Evolutionary conservation across 2,329 filamentous ascomycete species (phyloP).

Genomic region (Penicillium sp.): DNA sequence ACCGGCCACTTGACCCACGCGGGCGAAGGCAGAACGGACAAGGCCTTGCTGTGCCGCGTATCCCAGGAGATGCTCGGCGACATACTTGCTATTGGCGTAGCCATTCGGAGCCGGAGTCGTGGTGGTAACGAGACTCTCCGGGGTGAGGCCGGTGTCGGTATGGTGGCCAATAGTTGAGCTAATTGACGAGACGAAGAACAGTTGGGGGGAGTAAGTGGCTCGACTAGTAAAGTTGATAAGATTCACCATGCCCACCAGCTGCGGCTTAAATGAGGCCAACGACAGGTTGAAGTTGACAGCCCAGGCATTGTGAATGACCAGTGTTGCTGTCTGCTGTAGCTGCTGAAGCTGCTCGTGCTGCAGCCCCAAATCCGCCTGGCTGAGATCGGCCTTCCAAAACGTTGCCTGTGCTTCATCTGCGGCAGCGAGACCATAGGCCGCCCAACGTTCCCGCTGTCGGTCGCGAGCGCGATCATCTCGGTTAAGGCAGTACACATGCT

Average conservation of each 20-base stretch:
- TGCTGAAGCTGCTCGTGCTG: neutral
- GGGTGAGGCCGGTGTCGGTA: neutral
- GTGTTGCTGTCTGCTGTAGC: neutral
- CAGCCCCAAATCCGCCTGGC: neutral
- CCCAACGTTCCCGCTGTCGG: neutral
- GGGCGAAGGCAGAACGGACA: conserved; percentile 13
- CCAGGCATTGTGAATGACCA: conserved; percentile 13
- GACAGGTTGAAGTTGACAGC: conserved; percentile 13
- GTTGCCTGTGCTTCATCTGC: neutral
- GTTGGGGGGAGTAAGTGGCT: neutral
- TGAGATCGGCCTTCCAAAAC: neutral
- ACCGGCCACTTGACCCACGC: conserved; percentile 33
- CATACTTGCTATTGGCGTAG: conserved; percentile 28
- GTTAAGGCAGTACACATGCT: neutral
- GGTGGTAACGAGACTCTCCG: neutral
- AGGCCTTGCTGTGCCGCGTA: conserved; percentile 16
- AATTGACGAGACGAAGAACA: conserved; percentile 13
- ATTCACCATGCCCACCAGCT: conserved; percentile 7
- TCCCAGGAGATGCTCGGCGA: conserved; percentile 28
- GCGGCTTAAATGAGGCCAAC: conserved; percentile 8
- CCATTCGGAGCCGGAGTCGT: conserved; percentile 14
- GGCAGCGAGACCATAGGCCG: neutral
- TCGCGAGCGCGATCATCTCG: neutral
- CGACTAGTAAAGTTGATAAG: conserved; percentile 2
- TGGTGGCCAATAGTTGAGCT: neutral